Conservation (phyloP, 1,284 basidiomycete genomes). For the Neolentinus lepideus region DNA sequence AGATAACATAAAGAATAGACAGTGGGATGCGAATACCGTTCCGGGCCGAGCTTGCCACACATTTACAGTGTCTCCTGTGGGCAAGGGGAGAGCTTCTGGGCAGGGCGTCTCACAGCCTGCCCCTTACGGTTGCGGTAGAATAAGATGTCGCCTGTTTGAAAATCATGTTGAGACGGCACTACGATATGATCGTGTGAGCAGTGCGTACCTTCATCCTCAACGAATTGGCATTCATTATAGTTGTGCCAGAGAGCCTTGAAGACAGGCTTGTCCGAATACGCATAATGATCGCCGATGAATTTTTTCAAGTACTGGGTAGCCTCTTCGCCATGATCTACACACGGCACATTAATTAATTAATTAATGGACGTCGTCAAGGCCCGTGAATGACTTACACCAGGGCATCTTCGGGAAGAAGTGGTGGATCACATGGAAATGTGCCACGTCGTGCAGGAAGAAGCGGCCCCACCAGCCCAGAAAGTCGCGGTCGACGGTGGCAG, state of each 20-base stretch:
- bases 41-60: too few species aligned
- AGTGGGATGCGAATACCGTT: too few species aligned
- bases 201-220: conserved; percentile 34
- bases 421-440: conserved; percentile 34
- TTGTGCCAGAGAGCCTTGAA: conserved; percentile 7
- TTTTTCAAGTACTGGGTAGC: conserved; percentile 11
- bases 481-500: conserved; percentile 54
- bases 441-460: conserved; percentile 36
- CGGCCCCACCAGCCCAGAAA: conserved; percentile 43
- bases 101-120: conserved; percentile 22
- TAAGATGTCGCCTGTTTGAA: conserved; percentile 34
- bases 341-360: background rate
- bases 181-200: background rate
- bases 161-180: conserved; percentile 15
- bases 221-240: conserved; percentile 24
- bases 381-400: background rate
- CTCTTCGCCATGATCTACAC: conserved; percentile 14
- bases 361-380: background rate
- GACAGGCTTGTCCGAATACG: conserved; percentile 7
- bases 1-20: too few species aligned
- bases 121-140: conserved; percentile 64
- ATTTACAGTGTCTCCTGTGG: conserved; percentile 7
- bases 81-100: conserved; percentile 10
- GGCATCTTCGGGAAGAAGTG: conserved; percentile 24
- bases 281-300: conserved; percentile 11